phyloP scores from a whole-genome alignment of 306 rosid species.

The Cucurbita moschata region DNA sequence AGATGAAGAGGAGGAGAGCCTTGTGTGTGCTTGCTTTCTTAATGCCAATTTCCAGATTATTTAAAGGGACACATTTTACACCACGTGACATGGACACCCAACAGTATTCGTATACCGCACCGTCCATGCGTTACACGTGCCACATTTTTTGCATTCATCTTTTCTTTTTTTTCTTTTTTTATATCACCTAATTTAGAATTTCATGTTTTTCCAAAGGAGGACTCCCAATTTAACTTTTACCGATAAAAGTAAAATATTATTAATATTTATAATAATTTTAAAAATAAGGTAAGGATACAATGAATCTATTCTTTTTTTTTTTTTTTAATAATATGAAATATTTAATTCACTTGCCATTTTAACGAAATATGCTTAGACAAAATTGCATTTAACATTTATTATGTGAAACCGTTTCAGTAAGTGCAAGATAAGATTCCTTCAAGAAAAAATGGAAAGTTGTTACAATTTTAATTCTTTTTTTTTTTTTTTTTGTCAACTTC shows the following conservation, averaged over 20 bases:
- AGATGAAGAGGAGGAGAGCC: neutral
- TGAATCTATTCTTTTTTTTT: neutral
- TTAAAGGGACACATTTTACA: neutral
- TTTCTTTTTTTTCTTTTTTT: neutral
- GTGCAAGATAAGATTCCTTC: neutral
- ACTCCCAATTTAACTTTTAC: neutral
- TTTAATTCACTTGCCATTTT: neutral
- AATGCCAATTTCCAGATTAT: neutral
- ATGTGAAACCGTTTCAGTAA: neutral
- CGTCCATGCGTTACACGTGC: neutral
- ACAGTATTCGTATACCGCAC: neutral
- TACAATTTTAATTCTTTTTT: no score
- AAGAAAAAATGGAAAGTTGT: no score
- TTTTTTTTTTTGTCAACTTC: no score
- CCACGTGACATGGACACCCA: neutral
- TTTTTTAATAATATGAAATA: neutral
- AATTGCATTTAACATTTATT: neutral
- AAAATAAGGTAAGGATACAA: no score
- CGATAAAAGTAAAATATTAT: no score
- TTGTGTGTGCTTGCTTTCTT: neutral
- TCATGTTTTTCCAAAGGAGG: neutral
- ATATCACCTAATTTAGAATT: neutral
- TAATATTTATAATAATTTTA: no score
- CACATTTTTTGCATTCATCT: neutral
- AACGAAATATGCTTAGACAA: neutral